A percentile compares a stretch with the other conserved stretches of the same genome.
These are phyloP conservation scores for Plasmodium sp. DNA, from an alignment of 169 alveolate species.

Conservation along the genomic window DNA sequence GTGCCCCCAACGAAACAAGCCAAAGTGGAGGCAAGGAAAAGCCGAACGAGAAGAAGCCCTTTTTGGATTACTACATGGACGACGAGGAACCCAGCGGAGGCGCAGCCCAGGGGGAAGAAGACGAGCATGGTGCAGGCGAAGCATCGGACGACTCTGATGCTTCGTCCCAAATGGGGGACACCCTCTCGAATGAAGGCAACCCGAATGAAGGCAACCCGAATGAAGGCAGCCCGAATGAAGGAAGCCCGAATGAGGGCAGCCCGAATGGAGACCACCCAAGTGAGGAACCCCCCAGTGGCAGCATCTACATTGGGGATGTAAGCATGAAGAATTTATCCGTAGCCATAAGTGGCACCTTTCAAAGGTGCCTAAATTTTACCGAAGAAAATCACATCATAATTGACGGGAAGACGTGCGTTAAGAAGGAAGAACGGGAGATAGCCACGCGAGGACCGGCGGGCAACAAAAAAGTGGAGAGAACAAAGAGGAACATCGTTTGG, in stretches of 20 bases:
- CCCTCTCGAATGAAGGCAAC: background rate
- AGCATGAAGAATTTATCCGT: constrained; percentile 15
- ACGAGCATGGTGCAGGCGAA: background rate
- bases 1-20: background rate
- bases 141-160: background rate
- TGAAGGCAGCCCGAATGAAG: background rate
- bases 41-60: background rate
- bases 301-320: constrained; percentile 63
- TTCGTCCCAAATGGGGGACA: background rate
- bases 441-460: background rate
- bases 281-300: constrained; percentile 29
- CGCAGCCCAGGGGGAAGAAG: background rate
- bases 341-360: background rate
- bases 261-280: background rate
- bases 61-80: background rate
- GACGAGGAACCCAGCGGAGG: background rate
- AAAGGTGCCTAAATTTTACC: constrained; percentile 6
- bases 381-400: constrained; percentile 43
- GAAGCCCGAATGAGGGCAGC: background rate
- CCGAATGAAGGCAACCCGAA: background rate
- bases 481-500: constrained; percentile 20
- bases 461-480: background rate
- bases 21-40: background rate
- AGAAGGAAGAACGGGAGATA: constrained; percentile 4
- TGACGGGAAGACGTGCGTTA: constrained; percentile 38